Base-by-base conservation (phyloP, 768 basidiomycete genomes). In the Heimioporus sp. region DNA sequence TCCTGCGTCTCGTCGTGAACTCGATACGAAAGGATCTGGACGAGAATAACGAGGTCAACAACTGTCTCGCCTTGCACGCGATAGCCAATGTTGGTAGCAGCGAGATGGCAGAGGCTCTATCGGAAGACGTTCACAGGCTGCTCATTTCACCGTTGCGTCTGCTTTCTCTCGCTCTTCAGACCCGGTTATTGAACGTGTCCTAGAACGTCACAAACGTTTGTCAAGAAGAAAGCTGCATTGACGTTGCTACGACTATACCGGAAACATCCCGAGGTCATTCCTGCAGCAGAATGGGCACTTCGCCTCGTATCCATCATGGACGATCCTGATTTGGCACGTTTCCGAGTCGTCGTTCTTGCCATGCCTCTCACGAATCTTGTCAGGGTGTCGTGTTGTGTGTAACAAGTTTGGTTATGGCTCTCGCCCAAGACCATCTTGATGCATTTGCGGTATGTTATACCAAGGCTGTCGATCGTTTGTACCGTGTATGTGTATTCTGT, bases 1-100 rank as follows among this genome's bases (percentile, higher is more conserved):
- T 99, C 58, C 83, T 98, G 43, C 85, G 97, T 20, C 78, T 99
- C 17, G 95, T 98, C 16, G 94, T 98, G 69, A 99, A 99, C 67
- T 98, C 95, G 31, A 97, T 99, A 64, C 84, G 94, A 39, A 99
- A 99, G 67, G 97, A 98, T 71, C 71, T 99, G 53, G 94, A 98
- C 56, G 90, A 91, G 56, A 91, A 90, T 62, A 90, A 90, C 63
- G 97, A 98, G 67, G 80, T 97, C 57, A 90, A 90, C 71, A 98
- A 98, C 63, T 98, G 97, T 63, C 79, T 99, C 50, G 97, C 97
- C 2, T 73, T 99, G 49, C 97, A 99, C 62, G 97, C 97, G 15
- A 98, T 99, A 59, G 97, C 97, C 10, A 99, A 98, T 60, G 91
- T 99, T 20, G 97, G 97, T 42, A 91, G 95, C 38, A 90, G 88